Evolutionary conservation across 805 yeast genomes (phyloP).

Genomic region (Saturnispora mendoncae): DNA sequence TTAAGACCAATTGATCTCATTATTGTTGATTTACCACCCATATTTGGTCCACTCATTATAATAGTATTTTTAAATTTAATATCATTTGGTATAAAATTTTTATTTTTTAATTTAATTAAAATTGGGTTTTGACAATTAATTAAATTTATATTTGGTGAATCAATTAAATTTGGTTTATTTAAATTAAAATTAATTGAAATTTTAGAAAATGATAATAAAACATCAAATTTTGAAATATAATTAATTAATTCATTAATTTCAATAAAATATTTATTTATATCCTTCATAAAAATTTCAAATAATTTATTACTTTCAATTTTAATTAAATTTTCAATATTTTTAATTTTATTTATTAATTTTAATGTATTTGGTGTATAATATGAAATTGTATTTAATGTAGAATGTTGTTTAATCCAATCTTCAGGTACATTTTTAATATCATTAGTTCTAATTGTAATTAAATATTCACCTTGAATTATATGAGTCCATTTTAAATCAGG

Average conservation of each 20-base stretch:
- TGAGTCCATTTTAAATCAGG: constrained; percentile 11
- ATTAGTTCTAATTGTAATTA: constrained; percentile 65
- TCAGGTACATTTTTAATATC: constrained; percentile 52
- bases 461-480: constrained; percentile 47
- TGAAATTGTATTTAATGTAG: constrained; percentile 59
- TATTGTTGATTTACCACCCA: constrained; percentile 81
- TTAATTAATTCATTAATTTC: constrained; percentile 35
- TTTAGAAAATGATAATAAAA: constrained; percentile 56
- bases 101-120: constrained; percentile 18
- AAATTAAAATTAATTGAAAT: constrained; percentile 43
- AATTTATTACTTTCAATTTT: constrained; percentile 38
- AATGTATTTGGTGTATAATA: constrained; percentile 57
- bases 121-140: constrained; percentile 42
- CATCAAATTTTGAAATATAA: constrained; percentile 51
- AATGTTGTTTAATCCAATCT: constrained; percentile 70
- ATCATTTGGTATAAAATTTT: constrained; percentile 57
- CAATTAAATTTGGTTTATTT: constrained; percentile 43
- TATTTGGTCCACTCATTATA: constrained; percentile 77
- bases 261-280: constrained; percentile 32
- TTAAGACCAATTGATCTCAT: constrained; percentile 66
- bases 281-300: constrained; percentile 33
- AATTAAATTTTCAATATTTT: constrained; percentile 52
- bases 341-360: constrained; percentile 43
- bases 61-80: constrained; percentile 36
- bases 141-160: constrained; percentile 40